phyloP scores from a whole-genome alignment of 2,329 filamentous ascomycete species.

The Kalmusia sp. region DNA sequence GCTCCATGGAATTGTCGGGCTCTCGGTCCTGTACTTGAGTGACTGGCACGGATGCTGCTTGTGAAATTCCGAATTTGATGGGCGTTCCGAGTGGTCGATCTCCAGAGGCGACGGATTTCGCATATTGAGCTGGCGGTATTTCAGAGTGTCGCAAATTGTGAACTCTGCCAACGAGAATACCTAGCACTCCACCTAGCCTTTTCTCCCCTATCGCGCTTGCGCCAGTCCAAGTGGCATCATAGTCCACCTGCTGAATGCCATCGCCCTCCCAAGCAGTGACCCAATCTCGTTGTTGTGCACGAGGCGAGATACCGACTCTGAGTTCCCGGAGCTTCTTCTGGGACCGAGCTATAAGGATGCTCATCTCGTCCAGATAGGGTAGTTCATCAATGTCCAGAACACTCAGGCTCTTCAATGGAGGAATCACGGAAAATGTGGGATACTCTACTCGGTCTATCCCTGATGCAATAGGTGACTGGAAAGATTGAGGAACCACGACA shows the following conservation, averaged over 20 bases:
- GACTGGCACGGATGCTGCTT: conserved; percentile 25
- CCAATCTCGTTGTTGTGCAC: conserved; percentile 62
- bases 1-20: conserved; percentile 33
- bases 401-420: conserved; percentile 74
- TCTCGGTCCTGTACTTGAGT: conserved; percentile 38
- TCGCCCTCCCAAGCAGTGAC: conserved; percentile 68
- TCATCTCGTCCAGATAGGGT: conserved; percentile 84
- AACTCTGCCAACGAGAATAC: conserved; percentile 71
- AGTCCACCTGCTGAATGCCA: conserved; percentile 69
- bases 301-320: conserved; percentile 72
- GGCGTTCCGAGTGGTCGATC: conserved; percentile 25
- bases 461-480: conserved; percentile 31
- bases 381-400: conserved; percentile 84
- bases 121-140: conserved; percentile 21
- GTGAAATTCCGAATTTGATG: conserved; percentile 24
- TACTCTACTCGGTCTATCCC: conserved; percentile 69
- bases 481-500: conserved; percentile 38
- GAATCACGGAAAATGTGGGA: conserved; percentile 80
- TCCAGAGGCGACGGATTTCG: conserved; percentile 13
- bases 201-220: conserved; percentile 62
- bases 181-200: conserved; percentile 72
- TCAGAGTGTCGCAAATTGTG: conserved; percentile 62
- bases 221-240: conserved; percentile 62
- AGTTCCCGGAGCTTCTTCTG: conserved; percentile 71
- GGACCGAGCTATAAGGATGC: conserved; percentile 75